Base-by-base conservation (phyloP, 148 eudicot species). In the Nyssa sinensis region DNA sequence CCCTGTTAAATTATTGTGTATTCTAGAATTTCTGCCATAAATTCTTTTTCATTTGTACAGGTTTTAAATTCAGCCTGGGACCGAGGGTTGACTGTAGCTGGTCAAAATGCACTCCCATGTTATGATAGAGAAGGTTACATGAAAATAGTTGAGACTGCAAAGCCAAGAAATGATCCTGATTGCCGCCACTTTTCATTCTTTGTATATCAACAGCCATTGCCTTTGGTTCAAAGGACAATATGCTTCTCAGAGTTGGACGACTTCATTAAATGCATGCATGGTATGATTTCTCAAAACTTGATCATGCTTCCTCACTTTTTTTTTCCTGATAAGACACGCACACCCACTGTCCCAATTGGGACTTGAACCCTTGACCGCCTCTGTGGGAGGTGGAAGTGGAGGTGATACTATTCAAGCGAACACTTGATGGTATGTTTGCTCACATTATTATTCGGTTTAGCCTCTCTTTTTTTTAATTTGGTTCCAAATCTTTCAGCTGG, bases 51-150 rank as follows among this genome's bases (percentile, higher is more conserved):
- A 7, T 44, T 71, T 53, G 27, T 33, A 67, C 85, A 88, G 92
- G 81, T 88, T 73, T 33, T 91, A 69, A 91, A 87, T 73, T 78
- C 83, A 8, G 96, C 89, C 1, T 91, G 96, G 96, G 93, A 91
- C 72, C 66, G 70, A 63, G 93, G 89, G 58, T 73, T 88, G 68
- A 65, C 73, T 72, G 79, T 91, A 64, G 86, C 86, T 73, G 92
- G 92, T 68, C 86, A 91, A 74, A 90, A 83, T 79, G 85, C 81
- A 58, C 76, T 74, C 72, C 83, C 88, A 62, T 86, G 89, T 75
- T 84, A 77, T 79, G 91, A 88, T 73, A 86, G 84, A 79, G 92
- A 81, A 77, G 85, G 82, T 62, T 87, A 77, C 71, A 61, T 74
- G 65, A 83, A 79, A 80, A 66, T 88, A 34, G 79, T 79, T 69